phyloP scores from a whole-genome alignment of 1,284 basidiomycete species.

The Sphaerobolus stellatus region DNA sequence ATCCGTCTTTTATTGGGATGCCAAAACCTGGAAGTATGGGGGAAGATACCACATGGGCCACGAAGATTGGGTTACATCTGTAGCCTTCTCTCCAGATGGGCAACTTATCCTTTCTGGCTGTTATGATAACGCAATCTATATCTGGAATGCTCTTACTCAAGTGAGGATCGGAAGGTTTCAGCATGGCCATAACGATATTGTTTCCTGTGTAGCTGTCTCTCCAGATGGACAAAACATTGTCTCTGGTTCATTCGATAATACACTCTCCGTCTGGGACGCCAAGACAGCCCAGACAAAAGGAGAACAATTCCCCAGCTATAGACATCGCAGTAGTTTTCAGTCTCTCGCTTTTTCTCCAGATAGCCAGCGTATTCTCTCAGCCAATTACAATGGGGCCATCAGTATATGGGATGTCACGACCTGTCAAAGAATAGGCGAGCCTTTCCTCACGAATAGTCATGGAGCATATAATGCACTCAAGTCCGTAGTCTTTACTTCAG shows the following conservation, averaged over 20 bases:
- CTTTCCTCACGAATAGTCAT: no score
- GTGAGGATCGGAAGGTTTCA: background rate
- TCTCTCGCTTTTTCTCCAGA: no score
- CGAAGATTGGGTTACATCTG: constrained; percentile 5
- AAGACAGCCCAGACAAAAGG: no score
- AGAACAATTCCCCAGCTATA: no score
- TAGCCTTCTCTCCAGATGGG: constrained; percentile 16
- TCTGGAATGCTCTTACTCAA: constrained; percentile 23
- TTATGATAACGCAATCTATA: constrained; percentile 19
- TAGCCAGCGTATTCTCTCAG: no score
- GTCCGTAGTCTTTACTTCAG: no score
- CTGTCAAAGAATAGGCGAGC: background rate
- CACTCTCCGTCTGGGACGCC: no score
- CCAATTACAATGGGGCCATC: background rate
- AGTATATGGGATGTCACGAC: constrained; percentile 5
- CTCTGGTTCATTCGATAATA: constrained; percentile 14
- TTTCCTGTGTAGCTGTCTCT: constrained; percentile 42
- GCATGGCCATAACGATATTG: constrained; percentile 29
- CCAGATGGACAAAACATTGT: constrained; percentile 27
- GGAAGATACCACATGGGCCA: constrained; percentile 16
- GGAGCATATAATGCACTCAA: no score
- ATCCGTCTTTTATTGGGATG: constrained; percentile 16
- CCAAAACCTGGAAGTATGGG: constrained; percentile 1
- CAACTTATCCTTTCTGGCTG: constrained; percentile 19
- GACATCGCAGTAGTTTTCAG: no score